phyloP scores from a whole-genome alignment of 805 yeast genomes.

The Wickerhamomyces strasburgensis region DNA sequence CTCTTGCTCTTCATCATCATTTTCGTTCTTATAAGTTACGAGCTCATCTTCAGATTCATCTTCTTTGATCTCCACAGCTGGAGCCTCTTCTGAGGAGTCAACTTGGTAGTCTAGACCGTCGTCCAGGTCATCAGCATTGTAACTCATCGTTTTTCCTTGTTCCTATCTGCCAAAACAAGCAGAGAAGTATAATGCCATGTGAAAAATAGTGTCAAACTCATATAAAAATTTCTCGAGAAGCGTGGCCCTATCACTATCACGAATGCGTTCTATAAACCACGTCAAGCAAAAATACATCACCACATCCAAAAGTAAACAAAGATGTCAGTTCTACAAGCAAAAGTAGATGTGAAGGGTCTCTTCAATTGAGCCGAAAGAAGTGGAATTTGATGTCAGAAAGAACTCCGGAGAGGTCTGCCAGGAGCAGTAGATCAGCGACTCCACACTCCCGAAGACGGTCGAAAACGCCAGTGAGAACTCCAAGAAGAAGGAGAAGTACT shows the following conservation, averaged over 20 bases:
- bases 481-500: slow-evolving; percentile 22
- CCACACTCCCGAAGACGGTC: slow-evolving; percentile 14
- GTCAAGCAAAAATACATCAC: no score
- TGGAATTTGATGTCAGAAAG: slow-evolving; percentile 1
- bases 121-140: slow-evolving; percentile 59
- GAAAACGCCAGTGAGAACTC: slow-evolving; percentile 23
- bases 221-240: neutral
- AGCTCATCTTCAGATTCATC: slow-evolving; percentile 26
- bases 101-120: slow-evolving; percentile 68
- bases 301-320: neutral
- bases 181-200: neutral
- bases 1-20: slow-evolving; percentile 7
- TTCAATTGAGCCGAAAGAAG: no score
- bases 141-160: slow-evolving; percentile 6
- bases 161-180: neutral
- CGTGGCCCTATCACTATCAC: slow-evolving; percentile 1
- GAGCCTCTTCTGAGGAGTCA: slow-evolving; percentile 37
- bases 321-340: neutral
- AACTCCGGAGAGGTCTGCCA: slow-evolving; percentile 1
- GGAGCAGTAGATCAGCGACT: slow-evolving; percentile 4
- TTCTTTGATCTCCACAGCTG: slow-evolving; percentile 29
- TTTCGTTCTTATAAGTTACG: slow-evolving; percentile 5
- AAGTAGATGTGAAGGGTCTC: no score
- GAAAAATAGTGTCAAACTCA: neutral
- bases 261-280: slow-evolving; percentile 8